A percentile compares a stretch with the other conserved stretches of the same genome.
Evolutionary conservation across 352 stramenopile genomes (phyloP).

Genomic region (Globisporangium canariense): DNA sequence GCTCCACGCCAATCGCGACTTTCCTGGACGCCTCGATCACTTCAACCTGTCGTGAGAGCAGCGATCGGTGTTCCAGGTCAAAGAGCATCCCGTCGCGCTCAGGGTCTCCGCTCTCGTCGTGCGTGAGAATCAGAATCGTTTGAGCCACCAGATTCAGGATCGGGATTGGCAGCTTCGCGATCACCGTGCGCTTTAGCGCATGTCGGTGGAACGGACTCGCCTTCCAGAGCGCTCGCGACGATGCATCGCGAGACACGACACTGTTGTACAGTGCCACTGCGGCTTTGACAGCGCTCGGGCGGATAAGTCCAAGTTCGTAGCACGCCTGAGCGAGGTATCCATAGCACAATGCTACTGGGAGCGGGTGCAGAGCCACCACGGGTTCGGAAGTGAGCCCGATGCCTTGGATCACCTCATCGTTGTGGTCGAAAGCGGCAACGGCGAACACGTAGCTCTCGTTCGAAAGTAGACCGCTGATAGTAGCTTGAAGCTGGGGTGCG

Average conservation of each 20-base stretch:
- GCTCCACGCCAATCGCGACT: constrained; percentile 58
- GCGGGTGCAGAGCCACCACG: constrained; percentile 62
- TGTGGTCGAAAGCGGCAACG: constrained; percentile 65
- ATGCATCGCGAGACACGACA: constrained; percentile 33
- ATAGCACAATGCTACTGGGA: constrained; percentile 63
- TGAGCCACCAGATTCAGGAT: constrained; percentile 46
- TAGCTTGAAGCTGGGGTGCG: constrained; percentile 21
- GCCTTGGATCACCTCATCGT: constrained; percentile 55
- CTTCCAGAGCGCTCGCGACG: constrained; percentile 38
- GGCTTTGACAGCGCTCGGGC: constrained; percentile 29
- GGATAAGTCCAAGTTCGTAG: constrained; percentile 26
- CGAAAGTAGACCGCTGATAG: constrained; percentile 45
- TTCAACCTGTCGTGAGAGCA: constrained; percentile 35
- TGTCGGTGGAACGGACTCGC: constrained; percentile 63
- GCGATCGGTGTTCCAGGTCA: constrained; percentile 25
- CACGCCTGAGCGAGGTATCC: constrained; percentile 66
- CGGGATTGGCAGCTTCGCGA: constrained; percentile 49
- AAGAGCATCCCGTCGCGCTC: constrained; percentile 40
- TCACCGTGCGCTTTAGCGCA: constrained; percentile 35
- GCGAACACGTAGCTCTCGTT: constrained; percentile 87
- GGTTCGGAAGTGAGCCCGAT: constrained; percentile 64
- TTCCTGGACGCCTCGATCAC: constrained; percentile 43
- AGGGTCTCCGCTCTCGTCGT: constrained; percentile 40
- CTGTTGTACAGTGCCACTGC: constrained; percentile 46
- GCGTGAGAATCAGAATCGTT: constrained; percentile 52